Evolutionary conservation across 192 early-diverging fungal species (phyloP).

Genomic region (Radiomyces spectabilis): DNA sequence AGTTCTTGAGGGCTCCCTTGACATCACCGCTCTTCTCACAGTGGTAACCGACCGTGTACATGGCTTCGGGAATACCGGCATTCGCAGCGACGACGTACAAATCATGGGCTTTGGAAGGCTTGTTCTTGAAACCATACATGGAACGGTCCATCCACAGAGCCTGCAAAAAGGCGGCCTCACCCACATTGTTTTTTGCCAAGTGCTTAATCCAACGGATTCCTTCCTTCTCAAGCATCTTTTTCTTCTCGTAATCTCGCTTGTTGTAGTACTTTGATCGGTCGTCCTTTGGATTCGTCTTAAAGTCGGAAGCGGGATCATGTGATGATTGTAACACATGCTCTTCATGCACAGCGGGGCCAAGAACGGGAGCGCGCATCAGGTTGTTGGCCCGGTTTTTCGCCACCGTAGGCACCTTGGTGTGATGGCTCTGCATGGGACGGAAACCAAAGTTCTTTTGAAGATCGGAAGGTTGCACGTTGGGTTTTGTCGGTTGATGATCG

Average conservation of each 20-base stretch:
- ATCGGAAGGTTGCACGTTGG: too few species aligned
- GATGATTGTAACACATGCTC: too few species aligned
- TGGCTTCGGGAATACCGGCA: slow-evolving; percentile 53
- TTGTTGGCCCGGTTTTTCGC: too few species aligned
- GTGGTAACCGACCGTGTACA: slow-evolving; percentile 45
- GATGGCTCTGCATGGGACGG: too few species aligned
- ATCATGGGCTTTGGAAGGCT: too few species aligned
- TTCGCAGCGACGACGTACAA: slow-evolving; percentile 57
- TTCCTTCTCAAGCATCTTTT: slow-evolving; percentile 37
- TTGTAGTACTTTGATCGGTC: not conserved
- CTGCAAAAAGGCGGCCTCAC: slow-evolving; percentile 66
- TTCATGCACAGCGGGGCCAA: too few species aligned
- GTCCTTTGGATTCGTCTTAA: not conserved
- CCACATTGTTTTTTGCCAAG: slow-evolving; percentile 54
- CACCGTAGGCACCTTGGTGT: too few species aligned
- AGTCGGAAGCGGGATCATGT: too few species aligned
- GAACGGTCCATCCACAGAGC: slow-evolving; percentile 62
- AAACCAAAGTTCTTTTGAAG: too few species aligned
- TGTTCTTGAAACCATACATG: slow-evolving; percentile 33
- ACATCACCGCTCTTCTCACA: slow-evolving; percentile 13
- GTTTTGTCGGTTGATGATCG: too few species aligned
- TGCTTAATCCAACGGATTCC: slow-evolving; percentile 64
- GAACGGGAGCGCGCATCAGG: too few species aligned
- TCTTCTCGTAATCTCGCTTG: slow-evolving; percentile 1
- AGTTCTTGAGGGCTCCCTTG: slow-evolving; percentile 35